Evolutionary conservation across 2,329 filamentous ascomycete genomes (phyloP).

Genomic region (Trichoderma asperellum): DNA sequence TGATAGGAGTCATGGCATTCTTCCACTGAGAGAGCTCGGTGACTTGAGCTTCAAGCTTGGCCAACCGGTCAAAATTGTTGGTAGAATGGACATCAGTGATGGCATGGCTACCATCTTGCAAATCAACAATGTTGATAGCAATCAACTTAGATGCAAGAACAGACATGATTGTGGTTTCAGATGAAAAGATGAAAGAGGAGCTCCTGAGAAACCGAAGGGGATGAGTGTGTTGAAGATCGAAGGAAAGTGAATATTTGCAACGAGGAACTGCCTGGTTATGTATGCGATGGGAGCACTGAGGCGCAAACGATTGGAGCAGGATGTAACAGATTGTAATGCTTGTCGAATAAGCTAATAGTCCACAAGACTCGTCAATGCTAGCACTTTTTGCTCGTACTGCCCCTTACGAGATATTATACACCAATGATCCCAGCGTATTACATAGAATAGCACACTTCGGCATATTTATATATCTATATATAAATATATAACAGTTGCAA

Average conservation of each 20-base stretch:
- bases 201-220: background rate
- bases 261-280: background rate
- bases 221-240: background rate
- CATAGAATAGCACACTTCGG: background rate
- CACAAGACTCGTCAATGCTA: background rate
- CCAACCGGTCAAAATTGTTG: background rate
- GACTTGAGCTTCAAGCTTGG: background rate
- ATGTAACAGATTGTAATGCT: background rate
- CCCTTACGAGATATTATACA: background rate
- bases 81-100: background rate
- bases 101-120: constrained; percentile 1
- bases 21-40: background rate
- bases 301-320: background rate
- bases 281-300: background rate
- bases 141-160: background rate
- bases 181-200: background rate
- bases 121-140: constrained; percentile 16
- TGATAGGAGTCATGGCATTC: background rate
- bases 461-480: too few species aligned
- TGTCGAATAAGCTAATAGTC: background rate
- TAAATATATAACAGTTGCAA: background rate
- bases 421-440: background rate
- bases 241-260: background rate
- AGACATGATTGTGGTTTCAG: background rate
- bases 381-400: background rate